phyloP scores from a whole-genome alignment of 371 early-diverging fungal species.

The Chytridium lagenaria region DNA sequence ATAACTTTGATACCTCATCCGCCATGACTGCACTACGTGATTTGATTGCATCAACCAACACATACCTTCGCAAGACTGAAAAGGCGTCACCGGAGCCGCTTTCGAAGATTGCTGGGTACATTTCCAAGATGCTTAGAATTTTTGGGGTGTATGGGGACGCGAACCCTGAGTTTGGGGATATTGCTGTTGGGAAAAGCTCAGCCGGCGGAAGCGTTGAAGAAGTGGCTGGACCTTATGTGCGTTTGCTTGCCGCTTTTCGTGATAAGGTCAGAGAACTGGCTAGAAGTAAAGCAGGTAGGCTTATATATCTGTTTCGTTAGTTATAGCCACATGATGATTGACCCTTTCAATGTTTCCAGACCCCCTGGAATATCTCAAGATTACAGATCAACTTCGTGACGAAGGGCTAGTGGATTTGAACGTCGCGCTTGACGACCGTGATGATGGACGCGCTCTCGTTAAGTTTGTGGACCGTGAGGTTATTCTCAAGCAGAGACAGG shows the following conservation, averaged over 20 bases:
- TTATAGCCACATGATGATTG: too few relatives aligned
- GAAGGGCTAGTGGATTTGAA: constrained; percentile 83
- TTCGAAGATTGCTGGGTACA: constrained; percentile 79
- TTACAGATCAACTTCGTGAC: constrained; percentile 90
- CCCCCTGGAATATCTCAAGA: constrained; percentile 28
- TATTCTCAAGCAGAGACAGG: constrained; percentile 68
- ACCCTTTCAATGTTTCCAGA: too few relatives aligned
- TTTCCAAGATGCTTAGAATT: constrained; percentile 71
- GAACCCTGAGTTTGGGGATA: constrained; percentile 48
- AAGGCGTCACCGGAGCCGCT: constrained; percentile 69
- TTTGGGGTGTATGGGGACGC: constrained; percentile 74
- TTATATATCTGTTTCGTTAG: not conserved
- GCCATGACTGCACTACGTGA: constrained; percentile 84
- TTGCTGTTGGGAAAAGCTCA: constrained; percentile 7
- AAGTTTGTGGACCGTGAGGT: constrained; percentile 85
- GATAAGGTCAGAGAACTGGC: constrained; percentile 83
- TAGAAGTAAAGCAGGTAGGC: constrained; percentile 54
- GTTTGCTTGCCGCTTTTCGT: constrained; percentile 82
- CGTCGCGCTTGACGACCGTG: constrained; percentile 91
- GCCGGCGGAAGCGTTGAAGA: constrained; percentile 61
- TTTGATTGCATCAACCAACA: constrained; percentile 81
- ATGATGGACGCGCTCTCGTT: constrained; percentile 89
- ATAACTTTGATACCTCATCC: constrained; percentile 91
- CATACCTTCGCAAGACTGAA: constrained; percentile 65
- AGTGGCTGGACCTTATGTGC: constrained; percentile 78